These are phyloP conservation scores for Corymbia citriodora DNA, from an alignment of 441 rosid species.

Conservation along the genomic window DNA sequence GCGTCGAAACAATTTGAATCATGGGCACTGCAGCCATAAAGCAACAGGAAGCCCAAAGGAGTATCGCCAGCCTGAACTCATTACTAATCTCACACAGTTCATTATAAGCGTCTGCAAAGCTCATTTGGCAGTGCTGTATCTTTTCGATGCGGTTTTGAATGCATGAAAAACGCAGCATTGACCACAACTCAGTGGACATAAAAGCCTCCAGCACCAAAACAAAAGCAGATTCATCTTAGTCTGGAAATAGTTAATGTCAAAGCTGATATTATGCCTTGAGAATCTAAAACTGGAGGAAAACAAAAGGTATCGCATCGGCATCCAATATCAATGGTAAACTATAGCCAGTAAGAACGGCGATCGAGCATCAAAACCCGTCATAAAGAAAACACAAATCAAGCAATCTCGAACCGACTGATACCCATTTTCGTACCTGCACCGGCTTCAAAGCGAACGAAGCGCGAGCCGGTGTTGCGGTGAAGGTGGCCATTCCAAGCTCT, in stretches of 20 bases:
- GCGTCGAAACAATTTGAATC: too few relatives aligned
- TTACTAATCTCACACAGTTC: neutral
- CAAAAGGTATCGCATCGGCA: neutral
- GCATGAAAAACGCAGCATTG: neutral
- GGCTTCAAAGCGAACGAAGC: neutral
- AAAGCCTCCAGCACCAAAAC: neutral
- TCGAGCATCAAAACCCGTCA: neutral
- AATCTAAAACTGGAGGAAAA: neutral
- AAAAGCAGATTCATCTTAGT: neutral
- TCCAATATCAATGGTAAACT: neutral
- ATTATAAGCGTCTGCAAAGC: neutral
- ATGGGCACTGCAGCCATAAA: too few relatives aligned
- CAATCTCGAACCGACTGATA: neutral
- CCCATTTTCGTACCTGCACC: neutral
- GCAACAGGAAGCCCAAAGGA: neutral
- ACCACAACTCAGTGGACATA: neutral
- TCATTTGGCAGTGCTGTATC: neutral
- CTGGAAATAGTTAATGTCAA: neutral
- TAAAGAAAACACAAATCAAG: neutral
- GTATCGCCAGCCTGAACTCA: neutral
- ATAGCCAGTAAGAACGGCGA: neutral
- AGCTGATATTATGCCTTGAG: neutral
- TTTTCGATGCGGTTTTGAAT: neutral
- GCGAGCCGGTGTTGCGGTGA: neutral
- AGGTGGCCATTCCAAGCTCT: neutral